A percentile compares a stretch with the other conserved stretches of the same genome.
phyloP scores from a whole-genome alignment of 768 basidiomycete species.

The Lactifluus volemus region DNA sequence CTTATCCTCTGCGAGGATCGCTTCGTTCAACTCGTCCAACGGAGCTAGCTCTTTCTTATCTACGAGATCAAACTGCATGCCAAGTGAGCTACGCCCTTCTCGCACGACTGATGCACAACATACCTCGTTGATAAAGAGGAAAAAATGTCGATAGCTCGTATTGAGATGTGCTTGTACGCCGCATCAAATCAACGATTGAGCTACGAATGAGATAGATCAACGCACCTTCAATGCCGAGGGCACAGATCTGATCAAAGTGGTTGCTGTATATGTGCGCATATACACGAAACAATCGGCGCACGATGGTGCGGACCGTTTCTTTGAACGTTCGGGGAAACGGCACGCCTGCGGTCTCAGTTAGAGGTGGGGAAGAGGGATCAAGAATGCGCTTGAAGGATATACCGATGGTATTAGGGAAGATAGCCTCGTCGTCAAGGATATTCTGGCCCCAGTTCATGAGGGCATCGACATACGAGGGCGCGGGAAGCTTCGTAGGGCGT shows the following conservation, averaged over 20 bases:
- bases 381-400: neutral
- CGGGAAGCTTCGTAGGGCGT: conserved; percentile 87
- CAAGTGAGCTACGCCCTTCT: conserved; percentile 1
- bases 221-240: conserved; percentile 93
- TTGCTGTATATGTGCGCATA: conserved; percentile 99
- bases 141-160: conserved; percentile 97
- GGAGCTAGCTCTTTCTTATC: conserved; percentile 96
- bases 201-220: neutral
- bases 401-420: conserved; percentile 95
- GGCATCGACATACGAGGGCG: conserved; percentile 94
- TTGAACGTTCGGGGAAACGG: conserved; percentile 23
- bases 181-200: neutral
- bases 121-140: conserved; percentile 94
- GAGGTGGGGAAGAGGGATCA: neutral
- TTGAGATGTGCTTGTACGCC: conserved; percentile 77
- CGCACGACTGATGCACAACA: conserved; percentile 17
- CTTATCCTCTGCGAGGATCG: conserved; percentile 61
- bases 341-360: conserved; percentile 1
- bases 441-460: conserved; percentile 98
- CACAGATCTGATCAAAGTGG: conserved; percentile 98
- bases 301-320: conserved; percentile 85
- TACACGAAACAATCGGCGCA: conserved; percentile 88
- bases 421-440: conserved; percentile 81
- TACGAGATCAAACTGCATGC: conserved; percentile 74
- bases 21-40: conserved; percentile 90